Percentiles rank a stretch among this genome's conserved stretches.
These are phyloP conservation scores for Xylariaceae sp. DNA, from an alignment of 2,329 filamentous ascomycete genomes.

Conservation along the genomic window DNA sequence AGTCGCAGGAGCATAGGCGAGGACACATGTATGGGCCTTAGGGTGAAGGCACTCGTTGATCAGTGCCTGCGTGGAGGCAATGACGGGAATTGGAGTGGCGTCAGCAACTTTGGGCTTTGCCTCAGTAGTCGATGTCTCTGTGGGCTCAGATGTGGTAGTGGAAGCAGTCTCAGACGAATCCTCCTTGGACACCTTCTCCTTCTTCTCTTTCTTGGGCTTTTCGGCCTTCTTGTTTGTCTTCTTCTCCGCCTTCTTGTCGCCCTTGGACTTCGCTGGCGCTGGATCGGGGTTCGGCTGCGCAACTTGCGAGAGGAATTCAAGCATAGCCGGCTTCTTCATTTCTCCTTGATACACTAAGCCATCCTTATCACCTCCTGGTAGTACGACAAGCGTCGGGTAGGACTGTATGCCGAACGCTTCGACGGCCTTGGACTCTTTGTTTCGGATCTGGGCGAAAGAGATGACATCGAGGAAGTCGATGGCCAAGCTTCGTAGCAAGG, in stretches of 20 bases:
- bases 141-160: constrained; percentile 34
- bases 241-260: constrained; percentile 29
- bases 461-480: constrained; percentile 85
- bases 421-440: constrained; percentile 69
- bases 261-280: constrained; percentile 24
- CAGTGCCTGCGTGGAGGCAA: constrained; percentile 60
- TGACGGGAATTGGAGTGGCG: constrained; percentile 59
- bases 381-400: constrained; percentile 74
- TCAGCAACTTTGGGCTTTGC: constrained; percentile 47
- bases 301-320: constrained; percentile 75
- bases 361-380: constrained; percentile 66
- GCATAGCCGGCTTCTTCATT: constrained; percentile 75
- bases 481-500: constrained; percentile 75
- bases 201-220: constrained; percentile 32
- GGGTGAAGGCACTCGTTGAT: constrained; percentile 65
- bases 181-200: constrained; percentile 46
- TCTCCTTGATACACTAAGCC: constrained; percentile 73
- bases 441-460: constrained; percentile 72
- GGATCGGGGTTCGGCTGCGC: constrained; percentile 73
- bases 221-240: constrained; percentile 34
- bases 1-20: constrained; percentile 61
- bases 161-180: constrained; percentile 29
- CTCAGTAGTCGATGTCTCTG: constrained; percentile 35
- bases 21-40: constrained; percentile 76
- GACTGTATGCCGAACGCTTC: constrained; percentile 69